phyloP scores from a whole-genome alignment of 2,329 filamentous ascomycete species.

The Calonectria fujianensis region DNA sequence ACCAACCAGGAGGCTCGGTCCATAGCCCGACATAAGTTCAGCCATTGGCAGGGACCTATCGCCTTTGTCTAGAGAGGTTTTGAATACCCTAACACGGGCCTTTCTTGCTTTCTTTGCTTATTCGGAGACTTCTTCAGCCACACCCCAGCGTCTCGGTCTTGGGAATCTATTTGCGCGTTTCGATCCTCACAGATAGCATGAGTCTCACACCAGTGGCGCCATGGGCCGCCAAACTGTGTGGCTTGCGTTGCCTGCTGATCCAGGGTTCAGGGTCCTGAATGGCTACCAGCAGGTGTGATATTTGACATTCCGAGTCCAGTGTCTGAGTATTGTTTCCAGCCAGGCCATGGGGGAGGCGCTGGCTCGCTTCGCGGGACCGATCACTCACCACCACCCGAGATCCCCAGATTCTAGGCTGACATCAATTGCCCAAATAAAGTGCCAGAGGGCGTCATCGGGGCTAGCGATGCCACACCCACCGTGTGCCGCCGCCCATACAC shows the following conservation, averaged over 20 bases:
- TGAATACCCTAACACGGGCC: neutral
- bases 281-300: neutral
- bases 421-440: conserved; percentile 19
- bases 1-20: conserved; percentile 3
- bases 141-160: conserved; percentile 43
- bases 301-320: conserved; percentile 2
- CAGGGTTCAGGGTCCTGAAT: conserved; percentile 27
- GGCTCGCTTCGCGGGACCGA: conserved; percentile 14
- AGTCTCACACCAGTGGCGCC: neutral
- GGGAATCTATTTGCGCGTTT: conserved; percentile 32
- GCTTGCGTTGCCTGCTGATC: conserved; percentile 30
- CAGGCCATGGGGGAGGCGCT: neutral
- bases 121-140: conserved; percentile 52
- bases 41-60: neutral
- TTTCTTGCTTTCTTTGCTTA: conserved; percentile 39
- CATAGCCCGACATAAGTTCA: neutral
- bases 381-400: conserved; percentile 25
- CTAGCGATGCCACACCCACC: conserved; percentile 25
- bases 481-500: conserved; percentile 6
- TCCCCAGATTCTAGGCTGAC: conserved; percentile 28
- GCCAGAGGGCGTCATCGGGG: conserved; percentile 30
- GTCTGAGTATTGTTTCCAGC: neutral
- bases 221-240: conserved; percentile 17
- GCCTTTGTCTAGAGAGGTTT: conserved; percentile 15
- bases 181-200: conserved; percentile 32